Conservation (phyloP, 306 rosid species). For the Fragaria iinumae region DNA sequence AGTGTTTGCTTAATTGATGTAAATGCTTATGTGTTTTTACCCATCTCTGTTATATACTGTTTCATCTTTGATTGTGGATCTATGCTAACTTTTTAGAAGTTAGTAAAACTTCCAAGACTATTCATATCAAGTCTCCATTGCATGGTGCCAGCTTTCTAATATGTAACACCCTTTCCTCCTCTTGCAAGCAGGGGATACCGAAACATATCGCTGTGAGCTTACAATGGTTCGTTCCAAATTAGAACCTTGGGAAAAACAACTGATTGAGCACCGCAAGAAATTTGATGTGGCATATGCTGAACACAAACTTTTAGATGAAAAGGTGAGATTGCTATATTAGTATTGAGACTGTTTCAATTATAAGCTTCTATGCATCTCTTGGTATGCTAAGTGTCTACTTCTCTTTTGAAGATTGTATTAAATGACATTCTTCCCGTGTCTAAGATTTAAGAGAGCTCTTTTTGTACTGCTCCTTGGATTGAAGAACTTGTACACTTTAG, state of each 20-base stretch:
- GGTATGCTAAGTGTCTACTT: not conserved
- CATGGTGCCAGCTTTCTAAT: not conserved
- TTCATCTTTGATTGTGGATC: not conserved
- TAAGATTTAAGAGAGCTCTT: not conserved
- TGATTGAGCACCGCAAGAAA: conserved; percentile 79
- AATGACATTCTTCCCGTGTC: not conserved
- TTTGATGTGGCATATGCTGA: conserved; percentile 78
- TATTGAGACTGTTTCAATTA: not conserved
- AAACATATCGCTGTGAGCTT: conserved; percentile 68
- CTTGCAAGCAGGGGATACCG: conserved; percentile 73
- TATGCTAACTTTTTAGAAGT: not conserved
- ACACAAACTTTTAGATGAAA: conserved; percentile 65
- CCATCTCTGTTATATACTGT: not conserved
- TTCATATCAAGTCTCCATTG: not conserved
- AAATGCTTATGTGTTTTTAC: not conserved
- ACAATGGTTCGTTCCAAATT: conserved; percentile 72
- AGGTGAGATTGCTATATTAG: conserved; percentile 47
- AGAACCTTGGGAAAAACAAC: conserved; percentile 90
- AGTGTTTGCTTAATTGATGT: not conserved
- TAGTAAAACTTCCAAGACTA: not conserved
- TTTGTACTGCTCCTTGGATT: not conserved
- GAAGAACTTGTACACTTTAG: not conserved
- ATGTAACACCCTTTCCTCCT: conserved; percentile 8
- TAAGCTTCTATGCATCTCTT: not conserved
- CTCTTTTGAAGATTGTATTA: not conserved